Evolutionary conservation across 257 asterid genomes (phyloP), one percentile per base, ranked within the genome.

Genomic region (Solanum bukasovii): DNA sequence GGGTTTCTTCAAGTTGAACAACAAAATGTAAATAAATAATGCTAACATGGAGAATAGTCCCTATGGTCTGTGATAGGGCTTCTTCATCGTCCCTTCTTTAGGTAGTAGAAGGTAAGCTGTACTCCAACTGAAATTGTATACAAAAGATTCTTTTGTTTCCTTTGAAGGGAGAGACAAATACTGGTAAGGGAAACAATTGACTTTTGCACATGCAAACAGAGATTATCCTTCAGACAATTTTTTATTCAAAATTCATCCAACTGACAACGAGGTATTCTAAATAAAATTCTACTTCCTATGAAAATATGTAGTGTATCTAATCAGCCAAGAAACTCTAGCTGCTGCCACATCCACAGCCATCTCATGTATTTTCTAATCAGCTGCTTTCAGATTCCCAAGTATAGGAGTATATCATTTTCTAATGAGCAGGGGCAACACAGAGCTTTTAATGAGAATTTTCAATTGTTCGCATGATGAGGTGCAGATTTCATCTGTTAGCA

Each of bases 401-500:
- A 25, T 82, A 31, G 70, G 86, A 82, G 56, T 83, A 63, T 78
- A 83, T 83, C 44, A 49, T 82, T 82, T 82, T 82, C 70, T 82
- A 82, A 82, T 29, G 85, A 81, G 40, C 27, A 89, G n/a, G 34
- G 34, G 75, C 34, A 88, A 87, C 44, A 25, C 38, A 84, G 83
- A 82, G 61, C 23, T 90, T 56, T 84, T 72, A 90, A 40, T 81
- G 87, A 42, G 88, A 83, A 87, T 84, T 49, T 79, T 82, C 86
- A 82, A 46, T 82, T 82, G 86, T 82, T 82, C 29, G 86, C 10
- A 38, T 82, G 70, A 82, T 82, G 86, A 49, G 70, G 31, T 90
- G 87, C 96, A 96, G 99, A 96, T 96, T 96, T 91, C 99, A 96
- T 86, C 98, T 91, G 71, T 23, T 94, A 84, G 88, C 94, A 83